Evolutionary conservation across 1,284 basidiomycete genomes (phyloP), one percentile per base, ranked within the genome.

Genomic region (Cutaneotrichosporon cavernicola): DNA sequence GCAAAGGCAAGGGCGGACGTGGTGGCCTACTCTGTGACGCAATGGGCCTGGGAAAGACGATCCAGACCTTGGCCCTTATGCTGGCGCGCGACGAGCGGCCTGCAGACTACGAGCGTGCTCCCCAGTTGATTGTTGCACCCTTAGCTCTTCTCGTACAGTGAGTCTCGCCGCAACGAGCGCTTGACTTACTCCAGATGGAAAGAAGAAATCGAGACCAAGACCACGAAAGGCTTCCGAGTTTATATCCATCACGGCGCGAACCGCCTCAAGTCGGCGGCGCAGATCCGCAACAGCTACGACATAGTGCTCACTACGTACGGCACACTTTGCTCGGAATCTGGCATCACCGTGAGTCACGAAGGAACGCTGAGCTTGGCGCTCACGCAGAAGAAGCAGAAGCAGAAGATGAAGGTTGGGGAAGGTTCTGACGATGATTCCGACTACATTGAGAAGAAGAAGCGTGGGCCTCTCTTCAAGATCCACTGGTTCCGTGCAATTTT

Each of bases 61-160:
- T 83, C 0, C 81, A 82, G 62, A 71, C 77, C 26, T 77, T 82
- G 53, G 81, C 77, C 0, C 68, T 73, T 14, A 79, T 81, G 68
- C 59, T 69, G 1, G 67, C 70, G 47, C 69, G 70, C 4, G 78
- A 82, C 66, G 38, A 75, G 71, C 36, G 56, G 58, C 34, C 81
- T 76, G 61, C 68, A 58, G 5, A 73, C 72, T 55, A 69, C 74
- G 60, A 79, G 65, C 74, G 53, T 18, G 60, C 56, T 10, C 68
- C 77, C 0, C 82, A 80, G 13, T 70, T 83, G 1, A 75, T 83
- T 55, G 69, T 83, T 26, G 80, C 80, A 0, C 81, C 81, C 4
- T 67, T 82, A 9, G 79, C 81, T 1, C 71, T 83, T 1, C 66
- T 83, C 18, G 58, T 67, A 4, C 82, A 80, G 72, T 79, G 61